phyloP scores from a whole-genome alignment of 192 early-diverging fungal species.

The Chytriomyces sp. region DNA sequence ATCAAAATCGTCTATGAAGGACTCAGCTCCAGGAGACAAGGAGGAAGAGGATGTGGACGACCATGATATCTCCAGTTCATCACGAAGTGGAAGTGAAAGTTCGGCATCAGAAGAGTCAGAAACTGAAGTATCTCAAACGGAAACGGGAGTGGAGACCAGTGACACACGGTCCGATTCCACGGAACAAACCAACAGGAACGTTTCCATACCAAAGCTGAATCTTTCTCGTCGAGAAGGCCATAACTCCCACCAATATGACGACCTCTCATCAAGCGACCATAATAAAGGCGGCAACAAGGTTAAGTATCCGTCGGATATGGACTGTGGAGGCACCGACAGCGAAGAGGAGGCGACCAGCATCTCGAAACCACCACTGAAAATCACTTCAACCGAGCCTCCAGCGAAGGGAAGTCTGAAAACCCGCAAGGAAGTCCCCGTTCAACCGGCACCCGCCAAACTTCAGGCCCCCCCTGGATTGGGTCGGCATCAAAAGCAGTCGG shows the following conservation, averaged over 20 bases:
- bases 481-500: slow-evolving; percentile 15
- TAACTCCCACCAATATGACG: too few species aligned
- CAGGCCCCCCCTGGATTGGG: not conserved
- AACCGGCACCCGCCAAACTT: not conserved
- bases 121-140: too few species aligned
- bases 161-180: too few species aligned
- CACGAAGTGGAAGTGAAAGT: not conserved
- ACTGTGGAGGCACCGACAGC: too few species aligned
- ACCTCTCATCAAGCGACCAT: too few species aligned
- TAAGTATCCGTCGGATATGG: not conserved
- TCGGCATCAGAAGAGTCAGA: too few species aligned
- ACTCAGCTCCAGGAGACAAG: not conserved
- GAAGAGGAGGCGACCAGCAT: too few species aligned
- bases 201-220: too few species aligned
- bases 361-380: not conserved
- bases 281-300: too few species aligned
- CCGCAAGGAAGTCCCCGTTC: not conserved
- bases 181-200: too few species aligned
- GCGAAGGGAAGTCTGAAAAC: not conserved
- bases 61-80: not conserved
- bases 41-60: slow-evolving; percentile 12
- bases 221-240: too few species aligned
- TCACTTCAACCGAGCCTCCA: not conserved
- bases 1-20: not conserved
- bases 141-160: too few species aligned